These are phyloP conservation scores for Ustilago trichophora DNA, from an alignment of 1,284 basidiomycete species.

Conservation along the genomic window DNA sequence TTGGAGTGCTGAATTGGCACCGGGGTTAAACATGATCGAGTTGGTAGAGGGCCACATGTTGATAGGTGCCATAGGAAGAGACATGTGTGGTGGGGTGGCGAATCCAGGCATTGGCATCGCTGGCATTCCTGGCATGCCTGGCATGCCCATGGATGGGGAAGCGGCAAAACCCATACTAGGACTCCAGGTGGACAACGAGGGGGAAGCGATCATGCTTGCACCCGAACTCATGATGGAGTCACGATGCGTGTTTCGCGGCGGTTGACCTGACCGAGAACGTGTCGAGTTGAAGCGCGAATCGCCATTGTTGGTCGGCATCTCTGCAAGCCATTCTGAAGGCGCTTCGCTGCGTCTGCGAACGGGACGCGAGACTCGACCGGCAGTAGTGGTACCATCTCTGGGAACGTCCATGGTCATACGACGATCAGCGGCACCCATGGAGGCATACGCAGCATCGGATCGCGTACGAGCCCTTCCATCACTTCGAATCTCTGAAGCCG, in stretches of 20 bases:
- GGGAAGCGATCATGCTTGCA: neutral
- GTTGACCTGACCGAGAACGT: neutral
- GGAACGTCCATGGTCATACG: constrained; percentile 3
- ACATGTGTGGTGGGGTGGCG: neutral
- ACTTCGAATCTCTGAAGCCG: constrained; percentile 4
- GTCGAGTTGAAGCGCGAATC: constrained; percentile 12
- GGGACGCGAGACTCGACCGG: no score
- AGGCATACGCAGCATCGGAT: constrained; percentile 24
- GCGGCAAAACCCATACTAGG: constrained; percentile 2
- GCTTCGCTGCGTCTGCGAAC: constrained; percentile 29
- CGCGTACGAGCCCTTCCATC: constrained; percentile 9
- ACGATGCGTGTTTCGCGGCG: constrained; percentile 4
- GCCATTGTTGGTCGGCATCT: constrained; percentile 1
- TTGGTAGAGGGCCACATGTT: constrained; percentile 4
- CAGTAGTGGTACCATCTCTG: no score
- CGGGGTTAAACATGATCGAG: constrained; percentile 25
- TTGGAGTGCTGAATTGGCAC: constrained; percentile 14
- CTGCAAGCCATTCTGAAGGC: constrained; percentile 29
- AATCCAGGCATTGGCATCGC: neutral
- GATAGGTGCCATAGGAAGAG: no score
- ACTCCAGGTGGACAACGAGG: constrained; percentile 10
- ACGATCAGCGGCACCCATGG: constrained; percentile 7
- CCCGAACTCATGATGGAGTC: constrained; percentile 26
- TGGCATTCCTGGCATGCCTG: constrained; percentile 4
- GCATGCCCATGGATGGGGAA: constrained; percentile 7